Evolutionary conservation across 2,329 filamentous ascomycete genomes (phyloP).

Genomic region (Talaromyces sp.): DNA sequence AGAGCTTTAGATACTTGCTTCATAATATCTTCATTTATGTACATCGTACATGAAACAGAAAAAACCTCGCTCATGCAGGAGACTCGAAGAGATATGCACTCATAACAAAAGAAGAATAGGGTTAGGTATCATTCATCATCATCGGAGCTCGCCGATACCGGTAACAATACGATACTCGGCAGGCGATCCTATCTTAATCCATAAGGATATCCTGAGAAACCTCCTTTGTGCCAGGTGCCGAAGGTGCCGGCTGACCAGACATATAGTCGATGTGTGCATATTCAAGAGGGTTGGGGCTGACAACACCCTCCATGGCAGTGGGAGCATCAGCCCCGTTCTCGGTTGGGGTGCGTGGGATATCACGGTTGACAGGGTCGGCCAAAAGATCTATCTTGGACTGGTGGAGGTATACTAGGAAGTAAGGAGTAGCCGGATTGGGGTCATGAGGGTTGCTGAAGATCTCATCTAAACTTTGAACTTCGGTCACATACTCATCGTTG

Average conservation of each 20-base stretch:
- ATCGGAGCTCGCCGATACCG: neutral
- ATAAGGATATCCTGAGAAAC: neutral
- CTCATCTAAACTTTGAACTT: conserved; percentile 64
- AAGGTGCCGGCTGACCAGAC: neutral
- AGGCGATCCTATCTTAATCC: neutral
- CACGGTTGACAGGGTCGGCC: conserved; percentile 59
- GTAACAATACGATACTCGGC: no score
- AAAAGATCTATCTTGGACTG: conserved; percentile 64
- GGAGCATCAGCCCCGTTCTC: neutral
- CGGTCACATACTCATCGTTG: conserved; percentile 82
- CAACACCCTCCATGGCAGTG: neutral
- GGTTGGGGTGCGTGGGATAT: conserved; percentile 28
- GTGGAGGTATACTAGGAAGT: conserved; percentile 81
- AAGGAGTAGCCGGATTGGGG: conserved; percentile 70
- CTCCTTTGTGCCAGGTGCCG: neutral
- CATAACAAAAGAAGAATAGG: conserved; percentile 7
- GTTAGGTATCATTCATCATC: neutral
- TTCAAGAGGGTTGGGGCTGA: neutral
- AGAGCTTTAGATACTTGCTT: conserved; percentile 3
- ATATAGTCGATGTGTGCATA: neutral
- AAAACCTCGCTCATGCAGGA: conserved; percentile 22
- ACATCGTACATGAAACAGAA: conserved; percentile 15
- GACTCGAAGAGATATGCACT: conserved; percentile 13
- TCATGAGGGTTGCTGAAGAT: conserved; percentile 70
- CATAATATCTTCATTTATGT: conserved; percentile 32